A percentile compares a stretch with the other conserved stretches of the same genome.
phyloP scores from a whole-genome alignment of 2,329 filamentous ascomycete species.

The Beauveria sp. region DNA sequence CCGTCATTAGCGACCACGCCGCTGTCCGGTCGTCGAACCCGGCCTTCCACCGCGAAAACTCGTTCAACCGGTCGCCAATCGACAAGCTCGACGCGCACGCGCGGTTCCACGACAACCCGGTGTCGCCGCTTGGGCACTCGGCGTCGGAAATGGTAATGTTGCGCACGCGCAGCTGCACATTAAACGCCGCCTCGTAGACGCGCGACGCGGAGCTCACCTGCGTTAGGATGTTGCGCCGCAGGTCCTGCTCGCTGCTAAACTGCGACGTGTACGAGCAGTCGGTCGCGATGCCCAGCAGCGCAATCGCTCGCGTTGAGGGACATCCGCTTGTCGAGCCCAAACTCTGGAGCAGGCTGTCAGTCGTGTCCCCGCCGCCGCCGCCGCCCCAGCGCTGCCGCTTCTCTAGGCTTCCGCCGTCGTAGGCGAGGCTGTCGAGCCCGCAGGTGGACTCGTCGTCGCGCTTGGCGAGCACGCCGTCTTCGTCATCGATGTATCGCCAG shows the following conservation, averaged over 20 bases:
- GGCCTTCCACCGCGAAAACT: conserved; percentile 78
- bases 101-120: conserved; percentile 65
- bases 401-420: neutral
- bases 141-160: conserved; percentile 67
- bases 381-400: neutral
- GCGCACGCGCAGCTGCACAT: conserved; percentile 75
- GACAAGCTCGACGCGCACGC: conserved; percentile 51
- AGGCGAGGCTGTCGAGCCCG: neutral
- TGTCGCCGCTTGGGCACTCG: conserved; percentile 56
- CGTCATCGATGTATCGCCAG: conserved; percentile 8
- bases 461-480: neutral
- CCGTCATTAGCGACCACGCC: conserved; percentile 76
- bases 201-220: conserved; percentile 77
- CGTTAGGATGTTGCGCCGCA: conserved; percentile 64
- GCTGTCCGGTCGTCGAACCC: conserved; percentile 62
- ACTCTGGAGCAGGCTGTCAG: conserved; percentile 1
- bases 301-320: conserved; percentile 70
- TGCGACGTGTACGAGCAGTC: conserved; percentile 73
- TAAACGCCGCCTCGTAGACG: conserved; percentile 78
- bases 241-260: conserved; percentile 55
- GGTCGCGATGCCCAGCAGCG: conserved; percentile 81
- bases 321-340: conserved; percentile 74
- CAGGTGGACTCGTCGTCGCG: conserved; percentile 3
- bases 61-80: conserved; percentile 66
- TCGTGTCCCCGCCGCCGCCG: conserved; percentile 2